phyloP scores from a whole-genome alignment of 306 rosid species.

The Citrullus amarus region DNA sequence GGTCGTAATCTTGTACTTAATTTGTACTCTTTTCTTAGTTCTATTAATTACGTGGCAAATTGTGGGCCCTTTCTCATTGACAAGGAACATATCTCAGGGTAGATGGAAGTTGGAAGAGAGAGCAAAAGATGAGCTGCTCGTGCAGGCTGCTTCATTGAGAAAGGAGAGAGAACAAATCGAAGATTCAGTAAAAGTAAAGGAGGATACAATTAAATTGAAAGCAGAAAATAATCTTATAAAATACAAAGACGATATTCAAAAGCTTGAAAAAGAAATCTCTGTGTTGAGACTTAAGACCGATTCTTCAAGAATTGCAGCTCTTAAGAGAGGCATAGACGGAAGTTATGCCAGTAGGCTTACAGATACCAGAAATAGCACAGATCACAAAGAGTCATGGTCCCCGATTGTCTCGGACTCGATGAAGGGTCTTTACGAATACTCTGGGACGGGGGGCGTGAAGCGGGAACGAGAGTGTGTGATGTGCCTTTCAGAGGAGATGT shows the following conservation, averaged over 20 bases:
- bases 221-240: slow-evolving; percentile 56
- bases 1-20: neutral
- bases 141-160: slow-evolving; percentile 33
- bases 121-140: slow-evolving; percentile 50
- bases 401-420: slow-evolving; percentile 32
- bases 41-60: slow-evolving; percentile 18
- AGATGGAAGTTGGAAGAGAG: slow-evolving; percentile 54
- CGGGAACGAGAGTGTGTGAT: slow-evolving; percentile 91
- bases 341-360: slow-evolving; percentile 34
- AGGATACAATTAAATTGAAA: slow-evolving; percentile 43
- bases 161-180: slow-evolving; percentile 77
- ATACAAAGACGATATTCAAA: slow-evolving; percentile 57
- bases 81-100: slow-evolving; percentile 56
- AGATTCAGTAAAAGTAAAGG: slow-evolving; percentile 55
- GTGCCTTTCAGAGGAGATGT: slow-evolving; percentile 95
- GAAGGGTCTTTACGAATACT: slow-evolving; percentile 25
- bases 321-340: slow-evolving; percentile 68
- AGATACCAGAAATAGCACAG: slow-evolving; percentile 23
- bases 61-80: slow-evolving; percentile 40
- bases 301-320: slow-evolving; percentile 81
- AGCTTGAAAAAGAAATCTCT: slow-evolving; percentile 68
- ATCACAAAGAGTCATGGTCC: slow-evolving; percentile 19
- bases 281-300: slow-evolving; percentile 61
- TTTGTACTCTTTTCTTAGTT: slow-evolving; percentile 17
- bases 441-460: slow-evolving; percentile 52